Percentiles rank a stretch among this genome's conserved stretches.
Conservation (phyloP, 768 basidiomycete species). For the Suillus brevipes region DNA sequence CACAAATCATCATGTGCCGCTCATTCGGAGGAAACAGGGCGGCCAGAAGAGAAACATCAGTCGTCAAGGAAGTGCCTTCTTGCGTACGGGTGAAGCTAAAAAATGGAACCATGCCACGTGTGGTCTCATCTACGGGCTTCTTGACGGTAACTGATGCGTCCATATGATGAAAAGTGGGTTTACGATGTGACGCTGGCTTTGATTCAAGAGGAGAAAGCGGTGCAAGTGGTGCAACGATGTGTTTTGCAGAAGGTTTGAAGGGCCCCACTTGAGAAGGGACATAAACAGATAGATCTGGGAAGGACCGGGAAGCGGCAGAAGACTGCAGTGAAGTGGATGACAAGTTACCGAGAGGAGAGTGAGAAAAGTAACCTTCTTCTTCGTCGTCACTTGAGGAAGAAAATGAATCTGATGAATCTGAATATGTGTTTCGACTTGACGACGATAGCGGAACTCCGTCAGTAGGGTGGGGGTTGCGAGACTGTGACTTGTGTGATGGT, state of each 20-base stretch:
- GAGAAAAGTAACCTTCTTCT: slow-evolving; percentile 57
- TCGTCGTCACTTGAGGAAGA: slow-evolving; percentile 38
- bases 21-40: slow-evolving; percentile 70
- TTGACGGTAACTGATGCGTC: slow-evolving; percentile 15
- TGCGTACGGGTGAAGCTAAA: slow-evolving; percentile 77
- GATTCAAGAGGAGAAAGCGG: slow-evolving; percentile 31
- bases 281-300: slow-evolving; percentile 39
- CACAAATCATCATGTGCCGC: slow-evolving; percentile 73
- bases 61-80: slow-evolving; percentile 76
- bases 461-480: background rate
- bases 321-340: slow-evolving; percentile 37
- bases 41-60: slow-evolving; percentile 66
- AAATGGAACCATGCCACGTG: slow-evolving; percentile 53
- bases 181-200: slow-evolving; percentile 12
- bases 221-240: slow-evolving; percentile 35
- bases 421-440: slow-evolving; percentile 17
- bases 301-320: slow-evolving; percentile 42
- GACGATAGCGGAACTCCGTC: slow-evolving; percentile 6
- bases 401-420: slow-evolving; percentile 26
- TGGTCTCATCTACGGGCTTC: slow-evolving; percentile 8
- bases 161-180: slow-evolving; percentile 11
- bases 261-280: slow-evolving; percentile 30
- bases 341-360: slow-evolving; percentile 46
- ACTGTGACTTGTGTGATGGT: background rate
- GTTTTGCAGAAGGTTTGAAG: slow-evolving; percentile 40